Evolutionary conservation across 2,329 filamentous ascomycete species (phyloP), one percentile per base, ranked within the genome.

Genomic region (Nigrograna mackinnonii): DNA sequence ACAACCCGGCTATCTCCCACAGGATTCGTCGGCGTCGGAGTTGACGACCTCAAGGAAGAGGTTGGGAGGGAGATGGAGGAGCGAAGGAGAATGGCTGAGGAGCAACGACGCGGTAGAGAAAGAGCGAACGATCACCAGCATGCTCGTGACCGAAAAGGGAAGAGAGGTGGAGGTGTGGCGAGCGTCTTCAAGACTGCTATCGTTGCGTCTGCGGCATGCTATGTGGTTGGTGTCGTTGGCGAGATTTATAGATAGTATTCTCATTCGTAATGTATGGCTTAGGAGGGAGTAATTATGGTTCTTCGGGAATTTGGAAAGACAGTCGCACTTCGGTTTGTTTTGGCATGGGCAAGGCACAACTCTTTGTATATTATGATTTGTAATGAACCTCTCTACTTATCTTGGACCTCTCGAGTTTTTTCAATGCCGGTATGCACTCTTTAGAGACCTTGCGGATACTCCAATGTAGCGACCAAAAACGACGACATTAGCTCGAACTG

Each of bases 1-100:
- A 69, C 64, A 1, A 52, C 62, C 1, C 54, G 60, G 1, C 52
- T 65, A 3, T 57, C 50, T 13, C 64, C 63, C 4, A 67, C 63
- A 2, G 64, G 63, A n/a, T 66, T 61, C 42, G 62, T 60, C 12
- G 58, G 62, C 4, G 54, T 58, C 12, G 24, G n/a, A n/a, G 9
- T n/a, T 6, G 51, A 53, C 6, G 38, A 46, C 19, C 61, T 33
- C 46, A 57, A 22, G 54, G 37, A 49, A 54, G 35, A 49, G 46
- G 22, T 54, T 36, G 39, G 43, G 22, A 40, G 40, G 19, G 41
- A 20, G 16, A 20, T 36, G 34, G 11, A 12, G 11, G 34, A 36
- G 34, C 17, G 7, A 6, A 12, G 16, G 34, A 36, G 34, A 16
- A 12, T 36, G 11, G 31, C 31, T 11, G 12, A 34, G 12, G 34